These are phyloP conservation scores for Grifola frondosa DNA, from an alignment of 1,284 basidiomycete species.

Conservation along the genomic window DNA sequence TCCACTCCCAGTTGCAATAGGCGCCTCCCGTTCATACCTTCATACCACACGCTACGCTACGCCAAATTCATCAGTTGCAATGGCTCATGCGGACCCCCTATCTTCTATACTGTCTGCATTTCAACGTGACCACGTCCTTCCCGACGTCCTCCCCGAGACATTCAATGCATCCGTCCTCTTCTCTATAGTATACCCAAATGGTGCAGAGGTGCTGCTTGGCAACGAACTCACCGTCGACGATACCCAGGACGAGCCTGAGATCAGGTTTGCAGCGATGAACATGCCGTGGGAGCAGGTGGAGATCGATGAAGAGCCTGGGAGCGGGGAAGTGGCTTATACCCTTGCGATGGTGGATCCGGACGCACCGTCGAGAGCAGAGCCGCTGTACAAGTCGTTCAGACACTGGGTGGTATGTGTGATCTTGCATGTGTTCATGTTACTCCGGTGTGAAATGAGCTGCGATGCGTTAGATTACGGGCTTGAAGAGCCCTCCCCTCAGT, in stretches of 20 bases:
- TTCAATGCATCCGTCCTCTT: conserved; percentile 55
- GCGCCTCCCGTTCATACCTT: too few relatives aligned
- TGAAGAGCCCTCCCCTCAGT: conserved; percentile 44
- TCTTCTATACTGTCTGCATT: conserved; percentile 41
- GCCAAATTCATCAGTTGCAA: neutral
- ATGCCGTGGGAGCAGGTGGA: conserved; percentile 33
- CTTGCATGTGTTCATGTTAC: neutral
- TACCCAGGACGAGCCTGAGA: conserved; percentile 51
- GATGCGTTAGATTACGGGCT: conserved; percentile 49
- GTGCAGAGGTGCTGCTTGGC: conserved; percentile 49
- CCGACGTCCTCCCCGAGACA: conserved; percentile 50
- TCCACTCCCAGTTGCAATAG: too few relatives aligned
- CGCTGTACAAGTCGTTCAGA: conserved; percentile 56
- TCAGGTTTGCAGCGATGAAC: conserved; percentile 49
- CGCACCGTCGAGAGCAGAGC: conserved; percentile 56
- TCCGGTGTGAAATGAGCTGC: neutral
- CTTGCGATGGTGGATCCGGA: conserved; percentile 70
- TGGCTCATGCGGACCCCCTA: conserved; percentile 38
- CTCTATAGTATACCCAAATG: conserved; percentile 50
- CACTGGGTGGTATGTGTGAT: conserved; percentile 59
- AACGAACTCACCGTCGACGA: conserved; percentile 47
- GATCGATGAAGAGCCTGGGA: conserved; percentile 13
- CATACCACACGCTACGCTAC: too few relatives aligned
- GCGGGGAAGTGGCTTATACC: conserved; percentile 50
- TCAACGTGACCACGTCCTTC: conserved; percentile 47